Evolutionary conservation across 768 basidiomycete species (phyloP).

Genomic region (Tulasnella sp.): DNA sequence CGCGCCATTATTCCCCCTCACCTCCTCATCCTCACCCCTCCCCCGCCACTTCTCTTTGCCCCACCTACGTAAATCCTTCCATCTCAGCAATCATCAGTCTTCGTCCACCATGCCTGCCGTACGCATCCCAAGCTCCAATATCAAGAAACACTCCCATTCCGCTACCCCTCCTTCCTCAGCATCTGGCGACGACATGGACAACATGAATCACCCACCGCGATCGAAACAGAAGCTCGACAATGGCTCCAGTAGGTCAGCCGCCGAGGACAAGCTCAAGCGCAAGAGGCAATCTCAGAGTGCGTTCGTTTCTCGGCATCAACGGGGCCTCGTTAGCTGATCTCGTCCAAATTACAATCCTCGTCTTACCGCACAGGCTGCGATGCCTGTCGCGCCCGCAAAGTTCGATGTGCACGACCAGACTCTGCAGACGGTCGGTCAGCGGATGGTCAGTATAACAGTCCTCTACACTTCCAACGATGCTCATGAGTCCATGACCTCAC

Average conservation of each 20-base stretch:
- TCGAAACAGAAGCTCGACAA: neutral
- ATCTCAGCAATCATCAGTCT: neutral
- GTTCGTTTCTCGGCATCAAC: slow-evolving; percentile 23
- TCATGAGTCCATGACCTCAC: neutral
- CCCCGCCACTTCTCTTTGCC: neutral
- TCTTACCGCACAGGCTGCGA: slow-evolving; percentile 50
- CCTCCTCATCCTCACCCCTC: neutral
- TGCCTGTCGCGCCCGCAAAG: slow-evolving; percentile 78
- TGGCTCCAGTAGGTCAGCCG: neutral
- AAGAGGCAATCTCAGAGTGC: slow-evolving; percentile 81
- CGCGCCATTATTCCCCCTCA: slow-evolving; percentile 8
- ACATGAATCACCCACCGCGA: neutral
- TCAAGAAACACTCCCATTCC: slow-evolving; percentile 13
- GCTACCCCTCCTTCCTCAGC: slow-evolving; percentile 12
- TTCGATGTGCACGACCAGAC: slow-evolving; percentile 63
- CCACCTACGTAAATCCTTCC: neutral
- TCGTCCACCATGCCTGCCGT: slow-evolving; percentile 9
- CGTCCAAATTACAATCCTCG: neutral
- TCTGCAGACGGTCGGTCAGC: slow-evolving; percentile 43
- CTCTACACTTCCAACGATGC: neutral
- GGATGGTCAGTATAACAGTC: neutral
- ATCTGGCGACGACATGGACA: slow-evolving; percentile 12
- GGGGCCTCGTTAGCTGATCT: neutral
- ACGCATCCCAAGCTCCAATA: neutral
- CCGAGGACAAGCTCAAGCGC: slow-evolving; percentile 58